These are phyloP conservation scores for Cupressus sempervirens DNA, from an alignment of 75 land plant genomes.

Conservation along the genomic window DNA sequence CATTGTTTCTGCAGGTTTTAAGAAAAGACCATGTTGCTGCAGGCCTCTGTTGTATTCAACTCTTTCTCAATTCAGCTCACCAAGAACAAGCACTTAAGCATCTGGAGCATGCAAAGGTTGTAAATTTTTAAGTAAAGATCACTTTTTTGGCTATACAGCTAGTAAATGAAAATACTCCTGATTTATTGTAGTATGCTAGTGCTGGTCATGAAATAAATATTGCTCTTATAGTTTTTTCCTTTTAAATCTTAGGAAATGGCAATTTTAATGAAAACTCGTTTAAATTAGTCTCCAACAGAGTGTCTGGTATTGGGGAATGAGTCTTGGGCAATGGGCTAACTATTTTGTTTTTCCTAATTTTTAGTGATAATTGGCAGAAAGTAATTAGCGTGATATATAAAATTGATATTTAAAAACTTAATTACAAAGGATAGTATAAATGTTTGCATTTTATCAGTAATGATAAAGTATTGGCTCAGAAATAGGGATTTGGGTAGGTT, in stretches of 20 bases:
- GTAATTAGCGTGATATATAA: too few relatives aligned
- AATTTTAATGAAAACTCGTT: background rate
- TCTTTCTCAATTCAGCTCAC: conserved; percentile 80
- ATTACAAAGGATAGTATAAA: too few relatives aligned
- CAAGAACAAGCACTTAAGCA: conserved; percentile 91
- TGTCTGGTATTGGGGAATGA: too few relatives aligned
- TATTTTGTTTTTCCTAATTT: too few relatives aligned
- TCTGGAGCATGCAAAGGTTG: conserved; percentile 89
- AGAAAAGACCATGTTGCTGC: conserved; percentile 93
- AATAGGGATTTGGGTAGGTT: too few relatives aligned
- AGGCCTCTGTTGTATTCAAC: conserved; percentile 96
- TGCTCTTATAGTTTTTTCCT: background rate
- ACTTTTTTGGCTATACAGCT: background rate
- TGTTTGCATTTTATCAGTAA: too few relatives aligned
- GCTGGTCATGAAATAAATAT: background rate
- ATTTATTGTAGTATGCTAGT: background rate
- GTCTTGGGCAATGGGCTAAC: too few relatives aligned
- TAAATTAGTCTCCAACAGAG: too few relatives aligned
- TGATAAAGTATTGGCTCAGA: too few relatives aligned
- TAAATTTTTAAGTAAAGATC: background rate
- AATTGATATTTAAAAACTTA: too few relatives aligned
- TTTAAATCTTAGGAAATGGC: background rate
- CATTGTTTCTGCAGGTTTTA: conserved; percentile 53
- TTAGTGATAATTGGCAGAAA: too few relatives aligned
- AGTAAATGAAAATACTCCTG: background rate